Evolutionary conservation across 345 rosid genomes (phyloP).

Genomic region (Combretum micranthum): DNA sequence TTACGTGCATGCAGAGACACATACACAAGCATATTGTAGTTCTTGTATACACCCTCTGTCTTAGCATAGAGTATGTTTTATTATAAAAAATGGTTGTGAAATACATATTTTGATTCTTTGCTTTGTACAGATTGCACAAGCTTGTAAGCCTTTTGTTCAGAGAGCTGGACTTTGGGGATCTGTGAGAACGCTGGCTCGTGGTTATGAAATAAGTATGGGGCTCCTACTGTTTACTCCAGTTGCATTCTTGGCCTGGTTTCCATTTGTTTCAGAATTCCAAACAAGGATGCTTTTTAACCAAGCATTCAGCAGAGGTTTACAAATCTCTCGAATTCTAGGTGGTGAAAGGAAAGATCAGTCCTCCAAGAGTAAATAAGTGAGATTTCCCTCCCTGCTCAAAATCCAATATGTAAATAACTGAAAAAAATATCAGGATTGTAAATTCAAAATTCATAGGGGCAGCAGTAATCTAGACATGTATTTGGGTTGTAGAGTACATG

Average conservation of each 20-base stretch:
- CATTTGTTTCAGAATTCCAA: conserved; percentile 83
- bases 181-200: conserved; percentile 60
- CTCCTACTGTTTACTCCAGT: conserved; percentile 72
- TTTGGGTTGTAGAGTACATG: too few relatives aligned
- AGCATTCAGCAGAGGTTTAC: conserved; percentile 92
- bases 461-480: too few relatives aligned
- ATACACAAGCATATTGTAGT: too few relatives aligned
- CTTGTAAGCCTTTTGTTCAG: conserved; percentile 54
- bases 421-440: too few relatives aligned
- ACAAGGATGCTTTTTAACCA: conserved; percentile 91
- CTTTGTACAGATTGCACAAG: conserved; percentile 68
- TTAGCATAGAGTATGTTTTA: background rate
- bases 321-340: conserved; percentile 81
- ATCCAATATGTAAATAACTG: too few relatives aligned
- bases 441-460: too few relatives aligned
- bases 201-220: conserved; percentile 68
- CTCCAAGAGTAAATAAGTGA: conserved; percentile 17
- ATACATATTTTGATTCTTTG: background rate
- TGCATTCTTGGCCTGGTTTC: conserved; percentile 90
- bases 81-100: background rate
- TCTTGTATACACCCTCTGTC: too few relatives aligned
- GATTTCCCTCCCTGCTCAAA: too few relatives aligned
- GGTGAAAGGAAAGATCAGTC: conserved; percentile 64
- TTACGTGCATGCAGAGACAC: background rate
- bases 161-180: conserved; percentile 68